Conservation (phyloP, 2,329 filamentous ascomycete species). For the Aspergillus floridensis region DNA sequence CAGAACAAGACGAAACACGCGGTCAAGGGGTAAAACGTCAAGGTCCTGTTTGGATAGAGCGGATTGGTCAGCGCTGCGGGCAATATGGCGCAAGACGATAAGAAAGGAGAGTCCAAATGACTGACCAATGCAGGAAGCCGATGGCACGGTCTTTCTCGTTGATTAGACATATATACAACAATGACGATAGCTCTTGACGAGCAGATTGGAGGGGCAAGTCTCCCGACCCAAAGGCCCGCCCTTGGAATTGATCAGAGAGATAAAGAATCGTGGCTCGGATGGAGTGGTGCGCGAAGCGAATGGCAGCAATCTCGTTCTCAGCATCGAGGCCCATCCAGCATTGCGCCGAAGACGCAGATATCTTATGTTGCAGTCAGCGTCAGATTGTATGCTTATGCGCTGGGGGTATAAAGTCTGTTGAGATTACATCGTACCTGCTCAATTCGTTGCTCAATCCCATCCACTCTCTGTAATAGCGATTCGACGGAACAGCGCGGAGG, state of each 20-base stretch:
- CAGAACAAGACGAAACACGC: constrained; percentile 24
- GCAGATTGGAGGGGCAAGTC: constrained; percentile 19
- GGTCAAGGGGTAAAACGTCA: constrained; percentile 23
- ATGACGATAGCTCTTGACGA: constrained; percentile 19
- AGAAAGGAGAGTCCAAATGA: constrained; percentile 19
- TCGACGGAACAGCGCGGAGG: too few species aligned
- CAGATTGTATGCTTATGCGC: too few species aligned
- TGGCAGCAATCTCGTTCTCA: constrained; percentile 17
- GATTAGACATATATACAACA: background rate
- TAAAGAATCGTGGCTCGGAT: constrained; percentile 19
- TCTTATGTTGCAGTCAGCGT: too few species aligned
- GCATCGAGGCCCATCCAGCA: constrained; percentile 16
- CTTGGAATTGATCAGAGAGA: constrained; percentile 11
- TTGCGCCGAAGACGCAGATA: constrained; percentile 19
- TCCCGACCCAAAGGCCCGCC: background rate
- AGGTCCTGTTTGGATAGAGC: constrained; percentile 14
- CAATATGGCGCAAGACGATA: background rate
- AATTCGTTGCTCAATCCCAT: too few species aligned
- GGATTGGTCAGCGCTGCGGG: background rate
- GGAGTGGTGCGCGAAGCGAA: background rate
- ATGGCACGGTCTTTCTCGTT: constrained; percentile 5
- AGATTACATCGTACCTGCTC: too few species aligned
- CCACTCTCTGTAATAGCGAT: too few species aligned
- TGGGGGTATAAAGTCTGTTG: too few species aligned
- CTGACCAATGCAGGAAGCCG: constrained; percentile 20